These are phyloP conservation scores for Monosporascus sp. DNA, from an alignment of 2,329 filamentous ascomycete genomes.

Conservation along the genomic window DNA sequence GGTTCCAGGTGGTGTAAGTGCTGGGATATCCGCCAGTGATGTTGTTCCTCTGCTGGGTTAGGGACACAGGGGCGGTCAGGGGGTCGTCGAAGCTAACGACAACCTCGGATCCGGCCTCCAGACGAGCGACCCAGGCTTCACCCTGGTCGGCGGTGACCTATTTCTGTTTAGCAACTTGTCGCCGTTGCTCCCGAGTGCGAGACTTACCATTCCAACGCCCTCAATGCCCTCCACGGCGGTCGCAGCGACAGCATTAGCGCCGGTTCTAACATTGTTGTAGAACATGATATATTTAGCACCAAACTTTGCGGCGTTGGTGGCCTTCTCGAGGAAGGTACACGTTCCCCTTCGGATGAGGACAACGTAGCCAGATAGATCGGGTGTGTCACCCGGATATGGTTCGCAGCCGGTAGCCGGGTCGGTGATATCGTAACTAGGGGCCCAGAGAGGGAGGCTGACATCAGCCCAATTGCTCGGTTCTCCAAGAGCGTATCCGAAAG, in stretches of 20 bases:
- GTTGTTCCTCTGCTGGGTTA: conserved; percentile 34
- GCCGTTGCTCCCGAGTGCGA: neutral
- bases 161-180: neutral
- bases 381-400: conserved; percentile 45
- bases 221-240: conserved; percentile 12
- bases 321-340: conserved; percentile 52
- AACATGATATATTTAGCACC: conserved; percentile 58
- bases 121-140: conserved; percentile 35
- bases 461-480: conserved; percentile 36
- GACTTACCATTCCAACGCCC: conserved; percentile 21
- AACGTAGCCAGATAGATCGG: conserved; percentile 52
- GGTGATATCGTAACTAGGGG: conserved; percentile 43
- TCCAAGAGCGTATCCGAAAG: conserved; percentile 41
- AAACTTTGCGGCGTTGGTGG: conserved; percentile 43
- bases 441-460: conserved; percentile 45
- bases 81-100: conserved; percentile 39
- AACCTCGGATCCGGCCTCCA: conserved; percentile 39
- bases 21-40: conserved; percentile 47
- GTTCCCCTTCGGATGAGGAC: conserved; percentile 56
- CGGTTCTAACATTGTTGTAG: conserved; percentile 49
- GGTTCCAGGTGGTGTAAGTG: conserved; percentile 54
- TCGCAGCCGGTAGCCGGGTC: conserved; percentile 46
- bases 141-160: conserved; percentile 35
- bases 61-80: conserved; percentile 26
- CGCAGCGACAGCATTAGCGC: conserved; percentile 28